phyloP scores from a whole-genome alignment of 805 yeast species.

The Candida sonorensis region DNA sequence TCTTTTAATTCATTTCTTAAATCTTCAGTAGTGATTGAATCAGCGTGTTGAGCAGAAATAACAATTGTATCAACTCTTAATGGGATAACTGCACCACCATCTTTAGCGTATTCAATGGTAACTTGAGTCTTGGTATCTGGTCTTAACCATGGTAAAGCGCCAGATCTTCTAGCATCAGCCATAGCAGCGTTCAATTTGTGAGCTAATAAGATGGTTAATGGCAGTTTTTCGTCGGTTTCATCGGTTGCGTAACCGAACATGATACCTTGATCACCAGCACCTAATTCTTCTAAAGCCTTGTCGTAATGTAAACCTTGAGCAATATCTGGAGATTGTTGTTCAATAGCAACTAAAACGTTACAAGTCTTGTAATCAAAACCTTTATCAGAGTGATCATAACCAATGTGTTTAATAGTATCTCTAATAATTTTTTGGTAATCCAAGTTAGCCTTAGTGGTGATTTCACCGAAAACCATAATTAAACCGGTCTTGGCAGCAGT shows the following conservation, averaged over 20 bases:
- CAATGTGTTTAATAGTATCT: conserved; percentile 97
- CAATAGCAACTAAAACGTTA: conserved; percentile 97
- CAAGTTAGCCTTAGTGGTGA: conserved; percentile 90
- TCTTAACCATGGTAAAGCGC: conserved; percentile 93
- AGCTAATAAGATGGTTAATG: conserved; percentile 88
- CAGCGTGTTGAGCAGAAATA: conserved; percentile 97
- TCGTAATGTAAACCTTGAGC: conserved; percentile 99
- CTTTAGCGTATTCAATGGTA: conserved; percentile 92
- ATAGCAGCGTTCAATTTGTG: conserved; percentile 95
- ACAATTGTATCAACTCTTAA: conserved; percentile 96
- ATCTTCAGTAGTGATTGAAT: conserved; percentile 88
- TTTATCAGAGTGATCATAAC: conserved; percentile 92
- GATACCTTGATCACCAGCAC: conserved; percentile 99
- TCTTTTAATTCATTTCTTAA: conserved; percentile 71
- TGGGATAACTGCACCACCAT: conserved; percentile 93
- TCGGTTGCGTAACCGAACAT: conserved; percentile 99
- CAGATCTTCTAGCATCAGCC: conserved; percentile 96
- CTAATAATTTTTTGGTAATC: conserved; percentile 97
- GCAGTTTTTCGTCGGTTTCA: conserved; percentile 96
- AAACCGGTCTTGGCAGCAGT: conserved; percentile 99
- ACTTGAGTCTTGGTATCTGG: conserved; percentile 99
- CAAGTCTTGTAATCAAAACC: conserved; percentile 99
- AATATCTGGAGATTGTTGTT: conserved; percentile 98
- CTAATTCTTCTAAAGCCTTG: conserved; percentile 90
- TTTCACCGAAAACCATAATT: conserved; percentile 99